Evolutionary conservation across 2,329 filamentous ascomycete species (phyloP).

Genomic region (Fusarium redolens): DNA sequence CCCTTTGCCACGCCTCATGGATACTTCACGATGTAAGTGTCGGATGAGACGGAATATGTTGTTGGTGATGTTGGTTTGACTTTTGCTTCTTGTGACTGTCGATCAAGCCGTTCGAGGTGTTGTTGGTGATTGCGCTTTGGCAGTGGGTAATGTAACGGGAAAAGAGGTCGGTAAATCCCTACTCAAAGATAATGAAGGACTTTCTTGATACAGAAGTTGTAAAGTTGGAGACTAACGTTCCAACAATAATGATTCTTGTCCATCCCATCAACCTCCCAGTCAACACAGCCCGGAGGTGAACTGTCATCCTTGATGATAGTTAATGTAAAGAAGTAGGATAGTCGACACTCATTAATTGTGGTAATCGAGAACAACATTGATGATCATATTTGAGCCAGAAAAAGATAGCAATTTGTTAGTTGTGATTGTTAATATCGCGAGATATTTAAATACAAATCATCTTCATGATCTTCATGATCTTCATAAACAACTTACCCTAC

Average conservation of each 20-base stretch:
- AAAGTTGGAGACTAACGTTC: not conserved
- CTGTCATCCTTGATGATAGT: not conserved
- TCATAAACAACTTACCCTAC: slow-evolving; percentile 10
- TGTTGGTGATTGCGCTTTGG: not conserved
- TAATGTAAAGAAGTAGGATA: not conserved
- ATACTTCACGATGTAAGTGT: not conserved
- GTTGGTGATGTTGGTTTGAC: slow-evolving; percentile 3
- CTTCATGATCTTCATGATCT: not conserved
- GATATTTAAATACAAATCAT: not conserved
- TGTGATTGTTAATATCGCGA: not conserved
- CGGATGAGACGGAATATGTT: not conserved
- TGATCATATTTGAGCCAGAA: not conserved
- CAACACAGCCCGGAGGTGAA: not conserved
- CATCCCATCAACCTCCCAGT: not conserved
- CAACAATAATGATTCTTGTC: not conserved
- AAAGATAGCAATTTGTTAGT: not conserved
- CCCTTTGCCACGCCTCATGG: slow-evolving; percentile 8
- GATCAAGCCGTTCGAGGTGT: not conserved
- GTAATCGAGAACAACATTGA: not conserved
- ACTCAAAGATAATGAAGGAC: not conserved
- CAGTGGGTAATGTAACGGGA: not conserved
- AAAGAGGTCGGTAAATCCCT: not conserved
- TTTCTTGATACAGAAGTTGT: not conserved
- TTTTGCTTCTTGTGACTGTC: not conserved
- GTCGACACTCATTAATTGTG: no score